Conservation (phyloP, 805 yeast species). For the Schwanniomyces polymorphus region DNA sequence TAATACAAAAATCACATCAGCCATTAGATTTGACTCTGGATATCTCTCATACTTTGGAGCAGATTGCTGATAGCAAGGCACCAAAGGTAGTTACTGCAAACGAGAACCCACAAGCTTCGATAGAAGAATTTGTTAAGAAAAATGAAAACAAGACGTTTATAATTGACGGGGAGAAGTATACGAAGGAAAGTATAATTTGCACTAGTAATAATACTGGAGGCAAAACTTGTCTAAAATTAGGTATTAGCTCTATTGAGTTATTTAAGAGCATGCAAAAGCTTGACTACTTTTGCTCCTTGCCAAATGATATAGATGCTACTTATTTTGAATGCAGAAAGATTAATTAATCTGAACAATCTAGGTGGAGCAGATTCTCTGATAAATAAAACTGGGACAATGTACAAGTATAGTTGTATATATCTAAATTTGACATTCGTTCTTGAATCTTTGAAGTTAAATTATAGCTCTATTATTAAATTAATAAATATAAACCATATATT, state of each 20-base stretch:
- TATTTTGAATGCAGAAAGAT: slow-evolving; percentile 53
- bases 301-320: slow-evolving; percentile 48
- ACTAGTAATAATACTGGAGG: slow-evolving; percentile 44
- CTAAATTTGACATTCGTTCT: no score
- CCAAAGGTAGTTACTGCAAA: slow-evolving; percentile 12
- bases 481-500: not conserved
- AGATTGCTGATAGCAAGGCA: slow-evolving; percentile 17
- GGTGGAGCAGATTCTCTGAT: not conserved
- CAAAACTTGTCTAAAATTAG: slow-evolving; percentile 47
- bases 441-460: not conserved
- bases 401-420: not conserved
- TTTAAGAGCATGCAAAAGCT: slow-evolving; percentile 50
- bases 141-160: slow-evolving; percentile 35
- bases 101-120: slow-evolving; percentile 12
- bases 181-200: slow-evolving; percentile 44
- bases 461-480: not conserved
- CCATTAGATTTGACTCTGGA: slow-evolving; percentile 20
- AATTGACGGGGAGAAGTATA: slow-evolving; percentile 42
- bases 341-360: not conserved
- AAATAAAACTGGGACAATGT: no score
- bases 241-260: slow-evolving; percentile 38
- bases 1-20: slow-evolving; percentile 28
- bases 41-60: slow-evolving; percentile 27
- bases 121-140: slow-evolving; percentile 27
- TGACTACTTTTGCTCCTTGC: slow-evolving; percentile 51